Base-by-base conservation (phyloP, 768 basidiomycete genomes). In the Kwoniella shandongensis region DNA sequence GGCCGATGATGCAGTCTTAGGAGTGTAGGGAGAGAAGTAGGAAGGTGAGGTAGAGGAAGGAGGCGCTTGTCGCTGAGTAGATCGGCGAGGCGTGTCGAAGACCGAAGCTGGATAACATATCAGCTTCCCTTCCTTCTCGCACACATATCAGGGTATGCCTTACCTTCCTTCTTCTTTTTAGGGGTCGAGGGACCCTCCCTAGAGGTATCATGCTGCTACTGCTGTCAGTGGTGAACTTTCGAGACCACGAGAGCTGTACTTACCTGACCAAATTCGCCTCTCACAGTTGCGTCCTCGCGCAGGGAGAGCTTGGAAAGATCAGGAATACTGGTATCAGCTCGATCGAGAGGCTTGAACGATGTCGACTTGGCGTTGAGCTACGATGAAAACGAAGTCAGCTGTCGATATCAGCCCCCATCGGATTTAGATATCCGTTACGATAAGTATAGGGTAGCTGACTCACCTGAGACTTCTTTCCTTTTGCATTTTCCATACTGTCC, bases 351-450 rank as follows among this genome's bases (percentile, higher is more conserved):
- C 13, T 57, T 27, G 48, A 57, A 57, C 17, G 48, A 40, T 13
- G 46, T 42, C 35, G 55, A 57, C 6, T 35, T 27, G 17, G 55
- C 46, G 29, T 57, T 57, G 40, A 57, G 55, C 55, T 57, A 44
- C 18, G 27, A 42, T 6, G 6, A 6, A 32, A n/a, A n/a, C n/a
- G n/a, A n/a, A n/a, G n/a, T n/a, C n/a, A n/a, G n/a, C n/a, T n/a
- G n/a, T n/a, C n/a, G n/a, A n/a, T n/a, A n/a, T n/a, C n/a, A n/a
- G n/a, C n/a, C n/a, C n/a, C n/a, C n/a, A n/a, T n/a, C n/a, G n/a
- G n/a, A n/a, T n/a, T n/a, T n/a, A n/a, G n/a, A n/a, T n/a, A n/a
- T n/a, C n/a, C n/a, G n/a, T n/a, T n/a, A n/a, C n/a, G n/a, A n/a
- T n/a, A n/a, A n/a, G n/a, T n/a, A n/a, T n/a, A n/a, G n/a, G n/a